Base-by-base conservation (phyloP, 2,329 filamentous ascomycete species). In the Hyphodiscus sp. region DNA sequence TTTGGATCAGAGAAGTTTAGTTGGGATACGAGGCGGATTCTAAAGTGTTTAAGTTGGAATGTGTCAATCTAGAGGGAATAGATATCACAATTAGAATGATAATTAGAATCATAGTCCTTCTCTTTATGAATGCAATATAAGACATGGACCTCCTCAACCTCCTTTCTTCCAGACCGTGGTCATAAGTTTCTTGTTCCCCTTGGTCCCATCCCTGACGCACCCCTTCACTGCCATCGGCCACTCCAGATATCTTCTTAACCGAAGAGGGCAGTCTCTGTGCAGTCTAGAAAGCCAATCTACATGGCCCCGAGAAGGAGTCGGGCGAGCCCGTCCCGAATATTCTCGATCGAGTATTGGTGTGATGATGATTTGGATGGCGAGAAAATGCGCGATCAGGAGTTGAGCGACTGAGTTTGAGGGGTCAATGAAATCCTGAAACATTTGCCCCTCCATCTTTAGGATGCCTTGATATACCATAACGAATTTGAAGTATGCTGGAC, bases 331-430 rank as follows among this genome's bases (percentile, higher is more conserved):
- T n/a, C 33, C 33, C 4, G 33, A 13, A 13, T 38, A 20, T 20
- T 68, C 67, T 9, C 63, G 61, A 23, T 61, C 57, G 2, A 67
- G 55, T 6, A 76, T 70, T 0, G 73, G 73, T 5, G 68, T 67
- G 53, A 78, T 67, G 6, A 76, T 63, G 1, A 73, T 65, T 49
- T 77, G 72, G 0, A 76, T 59, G 1, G 72, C 69, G n/a, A 77
- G 68, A 58, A 75, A 76, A 58, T 77, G 74, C 7, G 71, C 67
- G 5, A 77, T 67, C 5, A 78, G 62, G 2, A 76, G 69, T 26
- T 72, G 72, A 1, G 72, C 68, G 3, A 72, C 57, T 45, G 61
- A 61, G 50, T 78, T 76, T 41, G 63, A 61, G 0, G 71, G 66
- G 43, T 73, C 66, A 53, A 76, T 67, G 61, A 77, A 75, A 1